These are phyloP conservation scores for Silene noctiflora DNA, from an alignment of 179 eudicot species.

Conservation along the genomic window DNA sequence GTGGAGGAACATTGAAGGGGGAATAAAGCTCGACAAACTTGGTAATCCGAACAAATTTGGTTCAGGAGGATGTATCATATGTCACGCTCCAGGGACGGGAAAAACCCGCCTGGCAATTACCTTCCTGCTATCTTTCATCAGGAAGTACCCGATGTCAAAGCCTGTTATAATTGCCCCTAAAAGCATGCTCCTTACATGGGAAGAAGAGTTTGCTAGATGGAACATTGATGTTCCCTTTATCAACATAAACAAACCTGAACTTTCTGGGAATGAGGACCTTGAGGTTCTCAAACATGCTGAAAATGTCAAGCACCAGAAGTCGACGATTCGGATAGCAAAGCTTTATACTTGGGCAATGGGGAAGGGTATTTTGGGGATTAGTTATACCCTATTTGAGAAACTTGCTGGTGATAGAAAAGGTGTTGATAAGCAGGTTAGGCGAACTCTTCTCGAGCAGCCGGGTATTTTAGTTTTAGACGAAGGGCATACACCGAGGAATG, in stretches of 20 bases:
- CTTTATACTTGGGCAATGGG: conserved; percentile 29
- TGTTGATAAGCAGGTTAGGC: conserved; percentile 15
- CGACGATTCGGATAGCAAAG: conserved; percentile 32
- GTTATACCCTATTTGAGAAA: conserved; percentile 35
- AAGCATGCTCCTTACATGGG: conserved; percentile 43
- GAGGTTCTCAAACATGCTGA: conserved; percentile 6
- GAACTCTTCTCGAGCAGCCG: conserved; percentile 26
- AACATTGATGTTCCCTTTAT: conserved; percentile 32
- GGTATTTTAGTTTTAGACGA: conserved; percentile 41
- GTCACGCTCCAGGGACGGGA: conserved; percentile 50
- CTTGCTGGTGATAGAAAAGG: conserved; percentile 30
- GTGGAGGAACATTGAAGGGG: conserved; percentile 39
- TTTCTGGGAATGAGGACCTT: conserved; percentile 32
- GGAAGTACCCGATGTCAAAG: conserved; percentile 24
- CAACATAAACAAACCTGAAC: conserved; percentile 46
- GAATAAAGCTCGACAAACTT: conserved; percentile 28
- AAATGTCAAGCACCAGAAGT: not conserved
- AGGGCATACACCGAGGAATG: conserved; percentile 48
- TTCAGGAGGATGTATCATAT: conserved; percentile 44
- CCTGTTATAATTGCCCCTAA: conserved; percentile 46
- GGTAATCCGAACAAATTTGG: conserved; percentile 8
- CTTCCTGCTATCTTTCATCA: conserved; percentile 37
- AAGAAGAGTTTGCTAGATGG: conserved; percentile 41
- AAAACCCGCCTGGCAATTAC: conserved; percentile 42
- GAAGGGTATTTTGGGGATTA: conserved; percentile 36